These are phyloP conservation scores for Neospermospora avenae DNA, from an alignment of 2,329 filamentous ascomycete species.

Conservation along the genomic window DNA sequence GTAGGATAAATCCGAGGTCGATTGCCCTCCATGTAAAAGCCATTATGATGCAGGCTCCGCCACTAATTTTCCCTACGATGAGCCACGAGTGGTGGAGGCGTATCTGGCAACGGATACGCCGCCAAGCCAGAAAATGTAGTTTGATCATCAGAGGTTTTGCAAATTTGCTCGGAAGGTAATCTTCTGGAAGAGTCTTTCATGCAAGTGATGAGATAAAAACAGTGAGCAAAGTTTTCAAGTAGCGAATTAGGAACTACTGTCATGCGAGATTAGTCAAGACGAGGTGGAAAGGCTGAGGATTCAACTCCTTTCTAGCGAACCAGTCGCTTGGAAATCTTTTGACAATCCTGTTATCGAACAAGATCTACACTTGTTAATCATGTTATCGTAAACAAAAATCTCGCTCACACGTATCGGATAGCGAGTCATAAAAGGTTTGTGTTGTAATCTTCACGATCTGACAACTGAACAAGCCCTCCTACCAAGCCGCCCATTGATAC, in stretches of 20 bases:
- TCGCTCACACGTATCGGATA: neutral
- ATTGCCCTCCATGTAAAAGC: neutral
- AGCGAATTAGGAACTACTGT: neutral
- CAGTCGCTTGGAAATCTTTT: neutral
- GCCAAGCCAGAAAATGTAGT: neutral
- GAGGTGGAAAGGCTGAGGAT: neutral
- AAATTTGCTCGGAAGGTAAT: neutral
- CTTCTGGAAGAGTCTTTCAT: neutral
- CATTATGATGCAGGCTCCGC: neutral
- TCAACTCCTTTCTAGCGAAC: neutral
- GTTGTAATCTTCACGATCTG: no score
- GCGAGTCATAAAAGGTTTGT: no score
- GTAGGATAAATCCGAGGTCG: neutral
- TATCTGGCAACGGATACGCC: neutral
- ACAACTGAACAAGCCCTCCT: no score
- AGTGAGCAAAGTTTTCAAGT: no score
- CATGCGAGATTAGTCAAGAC: neutral
- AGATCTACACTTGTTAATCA: neutral
- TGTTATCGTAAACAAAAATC: neutral
- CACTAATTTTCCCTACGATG: neutral
- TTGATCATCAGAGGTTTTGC: neutral
- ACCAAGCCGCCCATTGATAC: no score
- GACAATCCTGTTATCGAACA: neutral
- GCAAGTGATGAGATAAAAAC: no score
- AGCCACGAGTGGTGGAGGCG: neutral